These are phyloP conservation scores for Akanthomyces muscarius DNA, from an alignment of 2,329 filamentous ascomycete genomes.

Conservation along the genomic window DNA sequence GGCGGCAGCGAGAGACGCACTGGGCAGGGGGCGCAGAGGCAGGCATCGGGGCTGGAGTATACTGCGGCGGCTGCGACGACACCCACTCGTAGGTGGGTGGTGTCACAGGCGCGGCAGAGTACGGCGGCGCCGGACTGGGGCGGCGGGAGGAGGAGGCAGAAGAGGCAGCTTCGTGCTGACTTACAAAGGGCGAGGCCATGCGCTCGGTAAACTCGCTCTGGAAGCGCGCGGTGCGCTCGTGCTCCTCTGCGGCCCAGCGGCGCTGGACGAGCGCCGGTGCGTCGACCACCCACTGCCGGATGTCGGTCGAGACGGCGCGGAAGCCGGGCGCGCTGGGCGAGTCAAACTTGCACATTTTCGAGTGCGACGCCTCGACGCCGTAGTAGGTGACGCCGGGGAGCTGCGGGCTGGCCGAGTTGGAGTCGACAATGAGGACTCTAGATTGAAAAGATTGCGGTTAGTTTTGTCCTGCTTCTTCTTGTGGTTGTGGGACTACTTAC, in stretches of 20 bases:
- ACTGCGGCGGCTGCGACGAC: background rate
- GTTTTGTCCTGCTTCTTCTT: too few relatives aligned
- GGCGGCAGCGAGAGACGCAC: background rate
- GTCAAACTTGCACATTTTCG: slow-evolving; percentile 68
- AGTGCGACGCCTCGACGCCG: slow-evolving; percentile 71
- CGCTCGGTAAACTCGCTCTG: slow-evolving; percentile 44
- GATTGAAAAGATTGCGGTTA: too few relatives aligned
- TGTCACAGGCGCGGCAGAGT: background rate
- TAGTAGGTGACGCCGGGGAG: slow-evolving; percentile 67
- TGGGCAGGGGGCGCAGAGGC: background rate
- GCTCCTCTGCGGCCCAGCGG: slow-evolving; percentile 59
- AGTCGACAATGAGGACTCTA: slow-evolving; percentile 61
- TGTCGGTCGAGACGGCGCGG: slow-evolving; percentile 44
- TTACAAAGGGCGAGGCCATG: slow-evolving; percentile 28
- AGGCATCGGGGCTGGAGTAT: background rate
- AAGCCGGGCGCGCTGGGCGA: slow-evolving; percentile 63
- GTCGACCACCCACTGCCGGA: slow-evolving; percentile 49
- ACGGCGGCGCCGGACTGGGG: background rate
- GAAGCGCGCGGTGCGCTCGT: slow-evolving; percentile 44
- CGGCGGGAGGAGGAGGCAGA: background rate
- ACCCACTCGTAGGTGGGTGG: slow-evolving; percentile 5
- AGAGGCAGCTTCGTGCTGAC: background rate
- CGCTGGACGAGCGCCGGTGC: slow-evolving; percentile 51
- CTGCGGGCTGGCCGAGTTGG: slow-evolving; percentile 64
- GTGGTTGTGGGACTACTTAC: slow-evolving; percentile 26